phyloP scores from a whole-genome alignment of 352 stramenopile genomes.

The Thraustotheca clavata region DNA sequence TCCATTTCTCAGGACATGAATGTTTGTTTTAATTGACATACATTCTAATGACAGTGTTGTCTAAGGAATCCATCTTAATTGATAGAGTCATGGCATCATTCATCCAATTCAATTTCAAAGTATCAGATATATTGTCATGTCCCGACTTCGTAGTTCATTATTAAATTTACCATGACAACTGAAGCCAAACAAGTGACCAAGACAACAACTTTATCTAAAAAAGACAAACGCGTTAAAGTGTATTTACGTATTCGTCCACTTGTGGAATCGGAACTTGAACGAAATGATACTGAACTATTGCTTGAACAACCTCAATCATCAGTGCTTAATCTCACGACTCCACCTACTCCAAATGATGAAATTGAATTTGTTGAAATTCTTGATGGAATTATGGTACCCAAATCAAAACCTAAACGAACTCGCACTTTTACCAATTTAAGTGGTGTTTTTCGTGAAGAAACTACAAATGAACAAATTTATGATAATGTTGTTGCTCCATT shows the following conservation, averaged over 20 bases:
- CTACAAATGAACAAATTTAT: background rate
- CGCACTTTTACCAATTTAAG: background rate
- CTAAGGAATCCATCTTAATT: too few relatives aligned
- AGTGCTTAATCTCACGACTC: background rate
- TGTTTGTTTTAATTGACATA: too few relatives aligned
- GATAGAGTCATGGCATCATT: too few relatives aligned
- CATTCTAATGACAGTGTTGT: too few relatives aligned
- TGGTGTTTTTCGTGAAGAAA: background rate
- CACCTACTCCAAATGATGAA: background rate
- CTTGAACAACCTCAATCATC: background rate
- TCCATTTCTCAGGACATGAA: too few relatives aligned
- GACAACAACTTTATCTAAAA: background rate
- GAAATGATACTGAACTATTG: background rate
- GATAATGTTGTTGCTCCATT: conserved; percentile 26
- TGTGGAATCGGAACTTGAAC: background rate
- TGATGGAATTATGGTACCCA: conserved; percentile 3
- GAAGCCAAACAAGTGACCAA: background rate
- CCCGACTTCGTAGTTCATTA: background rate
- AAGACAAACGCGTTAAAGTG: conserved; percentile 1
- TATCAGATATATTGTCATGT: background rate
- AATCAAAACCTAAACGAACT: conserved; percentile 3
- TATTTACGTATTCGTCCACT: conserved; percentile 6
- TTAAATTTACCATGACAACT: background rate
- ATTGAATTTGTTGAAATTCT: conserved; percentile 12
- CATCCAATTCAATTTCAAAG: too few relatives aligned